Base-by-base conservation (phyloP, 2,329 filamentous ascomycete species). In the Polytolypa hystricis region DNA sequence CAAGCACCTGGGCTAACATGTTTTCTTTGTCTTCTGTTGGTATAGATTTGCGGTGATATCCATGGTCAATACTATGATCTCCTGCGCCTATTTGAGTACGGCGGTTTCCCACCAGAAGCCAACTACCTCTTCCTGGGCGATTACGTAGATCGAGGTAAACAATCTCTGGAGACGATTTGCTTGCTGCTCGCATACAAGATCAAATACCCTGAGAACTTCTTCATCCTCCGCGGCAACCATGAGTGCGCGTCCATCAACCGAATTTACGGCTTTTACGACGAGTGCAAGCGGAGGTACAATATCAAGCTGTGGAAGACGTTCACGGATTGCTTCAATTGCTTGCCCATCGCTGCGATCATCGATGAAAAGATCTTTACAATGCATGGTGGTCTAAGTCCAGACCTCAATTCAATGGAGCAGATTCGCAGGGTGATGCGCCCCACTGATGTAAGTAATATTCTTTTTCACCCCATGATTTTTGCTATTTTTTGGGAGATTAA, bases 271-370 rank as follows among this genome's bases (percentile, higher is more conserved):
- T 98, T 98, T 71, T 98, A 98, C 71, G 91, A 98, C 58, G 89
- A 98, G 67, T 98, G 89, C 79, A 98, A 98, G 73, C 81, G 91
- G 58, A 77, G 89, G 52, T 96, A 93, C 71, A 98, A 96, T 67
- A 94, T 96, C 71, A 96, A 96, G 76, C 74, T 96, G 43, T 96
- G 89, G 89, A 98, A 98, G 76, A 96, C 89, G 1, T 96, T 98
- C 61, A 95, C 87, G 46, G 89, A 98, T 63, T 95, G 87, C 74
- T 98, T 98, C 77, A 98, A 98, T 73, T 95, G 86, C 67, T 68
- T 96, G 57, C 89, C 89, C 32, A 96, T 98, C 62, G 91, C 89
- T 40, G 89, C 91, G 50, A 98, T 98, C 66, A 95, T 98, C 53
- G 89, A 94, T 57, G 91, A 95, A 73, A 98, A 96, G 81, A 98